Evolutionary conservation across 441 rosid species (phyloP).

Genomic region (Euphorbia schlechtendalii): DNA sequence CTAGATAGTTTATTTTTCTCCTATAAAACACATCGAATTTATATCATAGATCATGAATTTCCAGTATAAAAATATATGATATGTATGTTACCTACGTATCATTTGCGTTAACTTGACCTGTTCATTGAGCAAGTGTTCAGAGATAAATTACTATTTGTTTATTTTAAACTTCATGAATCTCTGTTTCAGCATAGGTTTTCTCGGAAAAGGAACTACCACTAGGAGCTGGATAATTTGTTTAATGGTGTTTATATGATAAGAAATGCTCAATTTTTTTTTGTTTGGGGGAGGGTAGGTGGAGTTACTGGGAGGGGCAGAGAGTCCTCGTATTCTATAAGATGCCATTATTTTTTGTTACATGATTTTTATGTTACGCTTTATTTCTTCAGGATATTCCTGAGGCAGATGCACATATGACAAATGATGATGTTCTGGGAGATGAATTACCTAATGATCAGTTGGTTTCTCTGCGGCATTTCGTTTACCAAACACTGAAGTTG

Average conservation of each 20-base stretch:
- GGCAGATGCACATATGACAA: constrained; percentile 58
- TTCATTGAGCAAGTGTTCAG: not conserved
- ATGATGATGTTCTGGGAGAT: constrained; percentile 97
- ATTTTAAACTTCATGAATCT: not conserved
- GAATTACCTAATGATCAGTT: constrained; percentile 83
- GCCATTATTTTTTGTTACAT: not conserved
- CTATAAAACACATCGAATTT: not conserved
- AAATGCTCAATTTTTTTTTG: not conserved
- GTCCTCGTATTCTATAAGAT: not conserved
- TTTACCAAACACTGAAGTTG: constrained; percentile 70
- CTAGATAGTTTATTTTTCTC: not conserved
- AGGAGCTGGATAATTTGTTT: not conserved
- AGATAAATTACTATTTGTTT: constrained; percentile 1
- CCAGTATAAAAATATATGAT: not conserved
- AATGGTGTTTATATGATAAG: no score
- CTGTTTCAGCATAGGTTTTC: constrained; percentile 15
- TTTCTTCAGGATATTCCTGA: constrained; percentile 56
- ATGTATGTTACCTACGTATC: not conserved
- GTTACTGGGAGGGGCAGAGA: not conserved
- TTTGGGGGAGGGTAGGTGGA: not conserved
- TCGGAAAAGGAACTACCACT: not conserved
- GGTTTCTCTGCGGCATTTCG: constrained; percentile 50
- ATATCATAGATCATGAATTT: not conserved
- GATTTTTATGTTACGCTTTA: not conserved
- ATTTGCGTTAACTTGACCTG: not conserved